A percentile compares a stretch with the other conserved stretches of the same genome.
Conservation (phyloP, 768 basidiomycete species). For the Amylocystis lapponica region DNA sequence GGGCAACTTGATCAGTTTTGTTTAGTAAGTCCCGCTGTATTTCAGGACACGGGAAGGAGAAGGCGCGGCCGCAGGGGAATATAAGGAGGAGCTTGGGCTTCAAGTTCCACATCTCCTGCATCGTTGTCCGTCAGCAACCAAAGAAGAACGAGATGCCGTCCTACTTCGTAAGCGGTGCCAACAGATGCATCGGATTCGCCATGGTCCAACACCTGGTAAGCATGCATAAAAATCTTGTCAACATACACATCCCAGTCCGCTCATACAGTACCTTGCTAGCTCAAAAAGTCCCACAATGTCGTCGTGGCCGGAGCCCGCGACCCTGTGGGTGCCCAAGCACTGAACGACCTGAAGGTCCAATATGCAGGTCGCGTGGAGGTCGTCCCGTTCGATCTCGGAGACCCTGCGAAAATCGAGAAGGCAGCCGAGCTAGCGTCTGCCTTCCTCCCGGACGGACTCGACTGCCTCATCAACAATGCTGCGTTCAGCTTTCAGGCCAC, state of each 20-base stretch:
- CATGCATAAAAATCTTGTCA: background rate
- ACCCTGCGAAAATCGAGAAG: background rate
- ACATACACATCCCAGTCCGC: background rate
- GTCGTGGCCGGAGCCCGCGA: constrained; percentile 1
- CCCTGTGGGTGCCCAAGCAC: background rate
- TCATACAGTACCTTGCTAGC: background rate
- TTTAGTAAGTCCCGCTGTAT: no score
- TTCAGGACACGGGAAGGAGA: no score
- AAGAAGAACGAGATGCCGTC: no score
- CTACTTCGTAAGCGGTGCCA: constrained; percentile 1
- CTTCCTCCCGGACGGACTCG: constrained; percentile 1
- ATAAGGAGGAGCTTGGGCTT: no score
- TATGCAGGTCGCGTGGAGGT: background rate
- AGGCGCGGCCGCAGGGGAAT: no score
- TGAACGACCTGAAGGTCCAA: background rate
- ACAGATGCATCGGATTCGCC: background rate
- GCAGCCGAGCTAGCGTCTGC: background rate
- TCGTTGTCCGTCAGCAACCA: no score
- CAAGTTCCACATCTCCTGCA: no score
- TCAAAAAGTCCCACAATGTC: background rate
- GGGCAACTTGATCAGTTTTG: no score
- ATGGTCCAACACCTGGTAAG: constrained; percentile 2
- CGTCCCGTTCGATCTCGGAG: background rate
- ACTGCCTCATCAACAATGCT: constrained; percentile 1
- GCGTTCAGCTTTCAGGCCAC: background rate